These are phyloP conservation scores for Coriaria nepalensis DNA, from an alignment of 306 rosid species.

Conservation along the genomic window DNA sequence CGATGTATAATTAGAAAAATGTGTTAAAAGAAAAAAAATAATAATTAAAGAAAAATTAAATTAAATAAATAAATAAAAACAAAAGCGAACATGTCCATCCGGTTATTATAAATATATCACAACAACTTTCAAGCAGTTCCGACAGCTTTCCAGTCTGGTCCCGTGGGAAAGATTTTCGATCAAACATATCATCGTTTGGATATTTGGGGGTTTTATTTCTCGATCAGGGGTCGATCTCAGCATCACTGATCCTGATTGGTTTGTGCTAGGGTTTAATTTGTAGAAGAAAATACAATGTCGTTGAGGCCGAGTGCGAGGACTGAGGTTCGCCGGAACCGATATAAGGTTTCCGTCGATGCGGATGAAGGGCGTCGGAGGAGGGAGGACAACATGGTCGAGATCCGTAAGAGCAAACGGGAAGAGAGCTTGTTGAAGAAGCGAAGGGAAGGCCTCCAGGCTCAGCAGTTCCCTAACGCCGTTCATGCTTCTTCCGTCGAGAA, in stretches of 20 bases:
- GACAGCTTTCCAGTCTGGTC: too few relatives aligned
- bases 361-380: slow-evolving; percentile 87
- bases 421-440: slow-evolving; percentile 87
- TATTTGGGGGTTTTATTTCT: too few relatives aligned
- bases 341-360: slow-evolving; percentile 85
- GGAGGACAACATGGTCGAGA: slow-evolving; percentile 90
- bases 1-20: too few relatives aligned
- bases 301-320: slow-evolving; percentile 74
- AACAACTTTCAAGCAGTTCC: too few relatives aligned
- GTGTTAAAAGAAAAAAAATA: too few relatives aligned
- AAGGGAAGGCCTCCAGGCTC: slow-evolving; percentile 72
- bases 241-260: neutral
- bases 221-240: too few relatives aligned
- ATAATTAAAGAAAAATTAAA: too few relatives aligned
- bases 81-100: too few relatives aligned
- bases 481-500: slow-evolving; percentile 49
- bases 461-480: slow-evolving; percentile 40
- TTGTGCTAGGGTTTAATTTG: neutral
- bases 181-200: too few relatives aligned
- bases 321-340: slow-evolving; percentile 87
- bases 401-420: slow-evolving; percentile 84
- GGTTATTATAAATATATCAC: too few relatives aligned
- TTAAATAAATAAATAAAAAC: too few relatives aligned
- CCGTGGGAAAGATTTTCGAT: too few relatives aligned
- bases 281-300: slow-evolving; percentile 40